These are phyloP conservation scores for Salinomyces thailandicus DNA, from an alignment of 2,329 filamentous ascomycete species.

Conservation along the genomic window DNA sequence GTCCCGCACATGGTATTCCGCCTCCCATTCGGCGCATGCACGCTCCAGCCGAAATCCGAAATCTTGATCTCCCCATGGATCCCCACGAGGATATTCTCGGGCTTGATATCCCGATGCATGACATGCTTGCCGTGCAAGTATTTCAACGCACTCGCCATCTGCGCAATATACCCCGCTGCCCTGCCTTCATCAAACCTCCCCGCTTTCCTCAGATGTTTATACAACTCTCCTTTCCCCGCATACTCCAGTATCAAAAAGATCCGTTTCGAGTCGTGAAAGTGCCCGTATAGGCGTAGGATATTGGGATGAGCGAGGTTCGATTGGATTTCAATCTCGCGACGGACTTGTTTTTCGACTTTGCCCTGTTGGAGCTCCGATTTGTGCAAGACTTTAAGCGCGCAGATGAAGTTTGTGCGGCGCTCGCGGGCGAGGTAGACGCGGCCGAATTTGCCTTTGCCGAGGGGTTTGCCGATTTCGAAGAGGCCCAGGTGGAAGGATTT, in stretches of 20 bases:
- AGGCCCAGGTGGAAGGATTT: slow-evolving; percentile 75
- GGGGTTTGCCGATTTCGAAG: slow-evolving; percentile 82
- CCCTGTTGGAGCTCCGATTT: slow-evolving; percentile 73
- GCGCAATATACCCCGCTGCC: slow-evolving; percentile 75
- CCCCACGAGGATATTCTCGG: slow-evolving; percentile 90
- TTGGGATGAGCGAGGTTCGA: slow-evolving; percentile 79
- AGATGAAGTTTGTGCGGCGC: slow-evolving; percentile 68
- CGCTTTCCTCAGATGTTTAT: slow-evolving; percentile 74
- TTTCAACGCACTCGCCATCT: slow-evolving; percentile 79
- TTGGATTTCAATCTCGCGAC: slow-evolving; percentile 83
- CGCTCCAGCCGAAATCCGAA: slow-evolving; percentile 96
- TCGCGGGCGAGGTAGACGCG: slow-evolving; percentile 78
- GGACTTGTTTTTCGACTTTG: slow-evolving; percentile 75
- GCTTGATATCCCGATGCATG: slow-evolving; percentile 96
- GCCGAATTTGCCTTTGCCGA: slow-evolving; percentile 82
- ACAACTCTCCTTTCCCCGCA: slow-evolving; percentile 74
- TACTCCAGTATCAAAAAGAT: slow-evolving; percentile 84
- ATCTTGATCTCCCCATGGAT: slow-evolving; percentile 98
- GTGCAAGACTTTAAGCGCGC: slow-evolving; percentile 76
- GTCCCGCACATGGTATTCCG: slow-evolving; percentile 95
- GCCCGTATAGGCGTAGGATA: slow-evolving; percentile 71
- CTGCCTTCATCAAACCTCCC: slow-evolving; percentile 76
- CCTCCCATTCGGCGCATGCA: slow-evolving; percentile 90
- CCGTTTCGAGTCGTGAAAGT: slow-evolving; percentile 82
- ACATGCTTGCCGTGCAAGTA: slow-evolving; percentile 96